Conservation (phyloP, 2,329 filamentous ascomycete genomes). For the Dactylella cylindrospora region DNA sequence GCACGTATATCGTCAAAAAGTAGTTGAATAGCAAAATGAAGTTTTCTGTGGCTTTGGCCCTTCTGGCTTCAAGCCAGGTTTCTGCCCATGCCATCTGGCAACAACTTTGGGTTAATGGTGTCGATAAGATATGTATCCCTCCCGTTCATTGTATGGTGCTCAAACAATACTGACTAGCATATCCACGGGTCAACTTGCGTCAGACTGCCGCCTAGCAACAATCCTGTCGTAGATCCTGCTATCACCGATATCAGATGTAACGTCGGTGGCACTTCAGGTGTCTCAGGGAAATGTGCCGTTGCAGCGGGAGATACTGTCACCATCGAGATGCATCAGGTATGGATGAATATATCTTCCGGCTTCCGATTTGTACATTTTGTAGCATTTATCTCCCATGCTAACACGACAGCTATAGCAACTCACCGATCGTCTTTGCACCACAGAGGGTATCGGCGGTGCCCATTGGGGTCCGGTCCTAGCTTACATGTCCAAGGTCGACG, state of each 20-base stretch:
- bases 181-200: conserved; percentile 53
- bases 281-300: conserved; percentile 55
- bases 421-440: conserved; percentile 55
- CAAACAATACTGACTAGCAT: conserved; percentile 24
- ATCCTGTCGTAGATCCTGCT: conserved; percentile 55
- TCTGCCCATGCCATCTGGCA: conserved; percentile 59
- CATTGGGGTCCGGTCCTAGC: conserved; percentile 61
- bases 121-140: conserved; percentile 53
- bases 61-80: conserved; percentile 50
- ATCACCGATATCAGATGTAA: conserved; percentile 58
- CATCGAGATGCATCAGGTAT: conserved; percentile 60
- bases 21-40: no score
- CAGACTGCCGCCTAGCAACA: conserved; percentile 58
- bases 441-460: conserved; percentile 59
- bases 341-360: neutral
- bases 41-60: conserved; percentile 26
- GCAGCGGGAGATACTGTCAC: conserved; percentile 56
- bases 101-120: conserved; percentile 57
- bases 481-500: conserved; percentile 58
- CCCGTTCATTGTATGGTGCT: neutral
- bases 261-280: conserved; percentile 51
- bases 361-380: no score
- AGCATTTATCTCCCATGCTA: no score
- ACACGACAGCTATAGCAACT: conserved; percentile 51
- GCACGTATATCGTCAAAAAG: no score